These are phyloP conservation scores for Clonostachys chloroleuca DNA, from an alignment of 2,329 filamentous ascomycete species.

Conservation along the genomic window DNA sequence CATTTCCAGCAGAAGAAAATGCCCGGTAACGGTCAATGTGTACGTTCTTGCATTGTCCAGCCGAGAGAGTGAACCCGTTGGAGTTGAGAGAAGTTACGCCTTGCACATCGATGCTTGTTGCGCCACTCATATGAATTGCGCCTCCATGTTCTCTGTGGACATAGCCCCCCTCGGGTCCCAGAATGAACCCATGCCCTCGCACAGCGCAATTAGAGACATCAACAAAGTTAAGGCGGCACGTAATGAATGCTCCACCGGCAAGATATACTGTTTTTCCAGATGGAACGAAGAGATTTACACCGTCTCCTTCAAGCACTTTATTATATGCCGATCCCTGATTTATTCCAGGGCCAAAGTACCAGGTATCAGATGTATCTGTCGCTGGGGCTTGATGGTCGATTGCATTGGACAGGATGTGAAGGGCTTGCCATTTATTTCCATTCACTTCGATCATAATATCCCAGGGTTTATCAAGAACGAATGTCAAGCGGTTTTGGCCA, in stretches of 20 bases:
- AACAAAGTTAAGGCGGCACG: slow-evolving; percentile 10
- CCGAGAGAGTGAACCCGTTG: slow-evolving; percentile 8
- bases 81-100: slow-evolving; percentile 9
- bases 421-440: slow-evolving; percentile 14
- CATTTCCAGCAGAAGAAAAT: slow-evolving; percentile 11
- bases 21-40: slow-evolving; percentile 10
- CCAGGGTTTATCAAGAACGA: slow-evolving; percentile 2
- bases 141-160: background rate
- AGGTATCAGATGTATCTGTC: slow-evolving; percentile 5
- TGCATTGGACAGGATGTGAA: slow-evolving; percentile 15
- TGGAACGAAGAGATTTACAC: slow-evolving; percentile 5
- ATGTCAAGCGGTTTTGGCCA: background rate
- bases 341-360: slow-evolving; percentile 17
- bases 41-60: slow-evolving; percentile 9
- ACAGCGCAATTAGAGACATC: slow-evolving; percentile 6
- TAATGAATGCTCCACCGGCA: slow-evolving; percentile 8
- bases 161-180: slow-evolving; percentile 1
- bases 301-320: slow-evolving; percentile 5
- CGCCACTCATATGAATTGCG: background rate
- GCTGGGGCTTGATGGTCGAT: slow-evolving; percentile 9
- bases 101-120: slow-evolving; percentile 9
- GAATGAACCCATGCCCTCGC: slow-evolving; percentile 14
- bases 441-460: slow-evolving; percentile 15
- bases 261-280: slow-evolving; percentile 9
- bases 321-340: slow-evolving; percentile 10